These are phyloP conservation scores for Cryptococcus sp. DNA, from an alignment of 1,284 basidiomycete species.

Conservation along the genomic window DNA sequence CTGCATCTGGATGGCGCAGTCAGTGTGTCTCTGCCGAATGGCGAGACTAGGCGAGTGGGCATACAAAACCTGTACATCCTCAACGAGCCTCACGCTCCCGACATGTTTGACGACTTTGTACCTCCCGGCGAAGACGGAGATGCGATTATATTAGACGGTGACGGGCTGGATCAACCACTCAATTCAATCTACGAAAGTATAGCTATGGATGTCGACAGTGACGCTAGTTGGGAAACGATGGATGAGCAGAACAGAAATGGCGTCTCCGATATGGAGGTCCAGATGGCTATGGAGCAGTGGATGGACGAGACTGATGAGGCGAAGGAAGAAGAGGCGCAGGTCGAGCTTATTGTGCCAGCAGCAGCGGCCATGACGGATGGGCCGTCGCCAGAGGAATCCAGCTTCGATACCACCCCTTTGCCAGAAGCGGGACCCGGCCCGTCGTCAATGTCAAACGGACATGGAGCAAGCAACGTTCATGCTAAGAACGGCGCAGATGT, in stretches of 20 bases:
- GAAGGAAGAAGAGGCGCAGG: slow-evolving; percentile 2
- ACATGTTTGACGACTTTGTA: background rate
- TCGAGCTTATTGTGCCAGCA: slow-evolving; percentile 1
- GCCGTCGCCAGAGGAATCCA: background rate
- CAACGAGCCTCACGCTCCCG: slow-evolving; percentile 13
- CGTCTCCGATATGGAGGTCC: slow-evolving; percentile 27
- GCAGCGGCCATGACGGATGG: background rate
- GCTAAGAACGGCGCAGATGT: background rate
- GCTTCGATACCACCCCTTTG: background rate
- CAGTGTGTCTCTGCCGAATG: slow-evolving; percentile 43
- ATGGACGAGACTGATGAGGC: slow-evolving; percentile 22
- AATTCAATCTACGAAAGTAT: background rate
- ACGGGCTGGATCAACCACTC: background rate
- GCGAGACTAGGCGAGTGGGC: slow-evolving; percentile 24
- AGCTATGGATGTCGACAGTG: slow-evolving; percentile 7
- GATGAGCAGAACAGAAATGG: slow-evolving; percentile 8
- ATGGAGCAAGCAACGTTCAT: background rate
- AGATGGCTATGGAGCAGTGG: slow-evolving; percentile 46
- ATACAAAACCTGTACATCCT: slow-evolving; percentile 6
- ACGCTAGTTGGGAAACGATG: slow-evolving; percentile 5
- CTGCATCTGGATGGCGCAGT: slow-evolving; percentile 51
- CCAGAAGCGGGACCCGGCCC: background rate
- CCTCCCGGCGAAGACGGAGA: slow-evolving; percentile 24
- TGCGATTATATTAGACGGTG: slow-evolving; percentile 29
- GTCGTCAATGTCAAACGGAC: no score